phyloP scores from a whole-genome alignment of 2,329 filamentous ascomycete species.

The Sphaerulina vaccinii region DNA sequence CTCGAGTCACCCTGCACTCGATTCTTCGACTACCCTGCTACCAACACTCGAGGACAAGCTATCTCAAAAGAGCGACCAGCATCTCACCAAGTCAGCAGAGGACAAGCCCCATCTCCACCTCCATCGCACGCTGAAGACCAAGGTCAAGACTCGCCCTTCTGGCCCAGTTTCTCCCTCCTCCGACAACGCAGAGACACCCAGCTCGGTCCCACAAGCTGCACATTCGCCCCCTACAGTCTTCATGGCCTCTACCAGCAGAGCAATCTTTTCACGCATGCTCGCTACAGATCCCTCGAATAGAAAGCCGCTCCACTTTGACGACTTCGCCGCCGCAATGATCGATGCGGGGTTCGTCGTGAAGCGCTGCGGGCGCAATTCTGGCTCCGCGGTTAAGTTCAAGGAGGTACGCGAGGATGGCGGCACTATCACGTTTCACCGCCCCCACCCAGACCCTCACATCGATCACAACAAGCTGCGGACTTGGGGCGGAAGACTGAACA shows the following conservation, averaged over 20 bases:
- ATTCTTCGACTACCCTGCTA: no score
- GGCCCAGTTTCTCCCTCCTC: background rate
- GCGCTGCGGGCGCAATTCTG: constrained; percentile 8
- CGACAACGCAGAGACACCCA: background rate
- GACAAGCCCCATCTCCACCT: background rate
- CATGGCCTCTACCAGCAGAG: background rate
- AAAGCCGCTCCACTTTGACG: constrained; percentile 10
- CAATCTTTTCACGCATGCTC: constrained; percentile 10
- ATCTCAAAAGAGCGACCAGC: background rate
- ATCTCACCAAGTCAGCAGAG: background rate
- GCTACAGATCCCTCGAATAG: constrained; percentile 1
- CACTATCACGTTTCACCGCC: constrained; percentile 13
- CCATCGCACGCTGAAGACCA: background rate
- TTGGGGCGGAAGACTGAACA: constrained; percentile 12
- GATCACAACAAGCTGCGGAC: constrained; percentile 12
- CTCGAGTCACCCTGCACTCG: no score
- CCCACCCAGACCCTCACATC: constrained; percentile 14
- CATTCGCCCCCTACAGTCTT: background rate
- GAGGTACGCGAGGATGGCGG: background rate
- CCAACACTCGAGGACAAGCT: background rate
- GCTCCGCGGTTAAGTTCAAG: constrained; percentile 14
- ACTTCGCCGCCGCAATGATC: constrained; percentile 10
- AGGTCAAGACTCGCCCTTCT: constrained; percentile 4
- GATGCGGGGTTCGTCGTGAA: constrained; percentile 11
- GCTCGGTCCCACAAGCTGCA: background rate